Evolutionary conservation across 2,329 filamentous ascomycete genomes (phyloP).

Genomic region (Aspergillus tanneri): DNA sequence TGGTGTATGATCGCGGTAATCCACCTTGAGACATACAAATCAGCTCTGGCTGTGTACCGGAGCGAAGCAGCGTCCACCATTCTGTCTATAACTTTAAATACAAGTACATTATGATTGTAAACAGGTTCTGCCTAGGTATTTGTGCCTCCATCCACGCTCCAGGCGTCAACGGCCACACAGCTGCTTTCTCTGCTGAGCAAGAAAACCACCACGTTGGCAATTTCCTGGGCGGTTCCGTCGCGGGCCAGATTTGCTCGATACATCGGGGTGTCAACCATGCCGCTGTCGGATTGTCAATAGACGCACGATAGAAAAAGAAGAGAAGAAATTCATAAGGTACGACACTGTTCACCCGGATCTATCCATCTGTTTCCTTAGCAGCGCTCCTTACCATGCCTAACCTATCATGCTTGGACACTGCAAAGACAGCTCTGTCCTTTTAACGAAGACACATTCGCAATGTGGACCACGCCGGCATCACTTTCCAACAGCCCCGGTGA

Average conservation of each 20-base stretch:
- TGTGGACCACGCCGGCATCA: neutral
- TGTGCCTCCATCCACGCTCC: constrained; percentile 1
- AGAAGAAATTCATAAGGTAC: neutral
- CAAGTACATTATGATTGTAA: neutral
- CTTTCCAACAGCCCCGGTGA: neutral
- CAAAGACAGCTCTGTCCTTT: neutral
- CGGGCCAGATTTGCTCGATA: neutral
- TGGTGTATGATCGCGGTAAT: neutral
- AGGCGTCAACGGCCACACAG: constrained; percentile 17
- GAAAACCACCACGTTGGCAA: constrained; percentile 16
- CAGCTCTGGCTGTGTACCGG: too few relatives aligned
- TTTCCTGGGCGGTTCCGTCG: neutral
- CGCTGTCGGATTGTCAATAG: neutral
- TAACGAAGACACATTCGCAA: neutral
- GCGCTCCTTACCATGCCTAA: neutral
- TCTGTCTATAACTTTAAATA: neutral
- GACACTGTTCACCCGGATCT: neutral
- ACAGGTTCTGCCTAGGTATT: neutral
- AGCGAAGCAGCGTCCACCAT: too few relatives aligned
- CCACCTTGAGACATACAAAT: too few relatives aligned
- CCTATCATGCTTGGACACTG: neutral
- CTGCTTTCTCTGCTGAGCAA: constrained; percentile 20
- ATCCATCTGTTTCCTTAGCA: neutral
- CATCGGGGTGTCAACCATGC: neutral
- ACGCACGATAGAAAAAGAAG: neutral